Evolutionary conservation across 2,329 filamentous ascomycete species (phyloP), one percentile per base, ranked within the genome.

Genomic region (Alternaria angustiovoidea): DNA sequence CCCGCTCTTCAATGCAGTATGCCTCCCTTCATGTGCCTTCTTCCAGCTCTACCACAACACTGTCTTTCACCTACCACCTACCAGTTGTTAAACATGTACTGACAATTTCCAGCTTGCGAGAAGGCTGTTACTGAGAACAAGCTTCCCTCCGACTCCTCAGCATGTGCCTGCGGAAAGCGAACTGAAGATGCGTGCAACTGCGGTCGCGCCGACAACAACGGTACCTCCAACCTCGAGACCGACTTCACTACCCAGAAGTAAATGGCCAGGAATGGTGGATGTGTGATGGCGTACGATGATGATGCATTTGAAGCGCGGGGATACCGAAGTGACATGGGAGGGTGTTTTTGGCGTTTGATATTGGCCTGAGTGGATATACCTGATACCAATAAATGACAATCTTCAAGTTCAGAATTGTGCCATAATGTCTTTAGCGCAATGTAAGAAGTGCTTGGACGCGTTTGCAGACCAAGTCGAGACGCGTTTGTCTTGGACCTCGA

Each of bases 111-210:
- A 78, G 75, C 84, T 64, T 97, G 94, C 83, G 88, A 88, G 72
- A 94, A 92, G 80, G 86, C 93, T 4, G 66, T 85, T 4, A 80
- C 83, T 16, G 94, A 97, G 85, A 97, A 97, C 84, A 81, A 81
- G 41, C 77, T 92, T 57, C 79, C 83, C 7, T 5, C 22, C 16
- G 49, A 51, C 18, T 92, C 92, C 7, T 81, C 82, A 42, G 85
- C 90, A 5, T 97, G 94, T 78, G 83, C 87, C 7, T 97, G 94
- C 78, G 94, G 94, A 63, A 85, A 89, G 77, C 86, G 93, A 59
- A 86, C 90, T 57, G 85, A 87, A 68, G 78, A 75, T 53, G 74
- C 80, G 5, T 95, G 92, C 81, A 95, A 91, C n/a, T 97, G 93
- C 77, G 90, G 93, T 79, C 94, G 92, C 78, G 87, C 87, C 18